These are phyloP conservation scores for Pisolithus microcarpus DNA, from an alignment of 768 basidiomycete species.

Conservation along the genomic window DNA sequence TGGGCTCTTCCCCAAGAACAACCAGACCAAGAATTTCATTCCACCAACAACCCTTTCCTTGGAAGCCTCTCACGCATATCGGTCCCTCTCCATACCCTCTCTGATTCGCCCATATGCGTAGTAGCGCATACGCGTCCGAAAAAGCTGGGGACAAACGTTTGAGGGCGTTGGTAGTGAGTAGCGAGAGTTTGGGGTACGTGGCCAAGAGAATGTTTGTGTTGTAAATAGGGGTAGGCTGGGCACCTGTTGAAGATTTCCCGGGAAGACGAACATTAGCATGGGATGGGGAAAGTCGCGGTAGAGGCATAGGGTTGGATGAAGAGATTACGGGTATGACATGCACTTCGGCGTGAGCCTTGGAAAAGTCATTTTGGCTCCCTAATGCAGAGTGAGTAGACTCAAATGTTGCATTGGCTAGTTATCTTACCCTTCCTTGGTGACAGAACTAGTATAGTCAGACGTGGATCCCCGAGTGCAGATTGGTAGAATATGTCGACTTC, in stretches of 20 bases:
- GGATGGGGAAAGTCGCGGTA: slow-evolving; percentile 64
- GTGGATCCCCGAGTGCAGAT: slow-evolving; percentile 52
- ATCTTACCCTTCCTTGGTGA: slow-evolving; percentile 45
- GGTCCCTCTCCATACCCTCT: slow-evolving; percentile 65
- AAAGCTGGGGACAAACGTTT: slow-evolving; percentile 51
- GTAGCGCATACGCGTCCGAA: slow-evolving; percentile 64
- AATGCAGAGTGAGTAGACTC: slow-evolving; percentile 10
- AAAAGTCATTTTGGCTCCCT: slow-evolving; percentile 58
- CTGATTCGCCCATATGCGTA: slow-evolving; percentile 87
- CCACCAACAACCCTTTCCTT: slow-evolving; percentile 65
- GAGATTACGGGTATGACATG: slow-evolving; percentile 68
- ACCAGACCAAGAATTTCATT: slow-evolving; percentile 50
- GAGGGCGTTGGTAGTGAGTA: slow-evolving; percentile 42
- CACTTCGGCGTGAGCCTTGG: slow-evolving; percentile 63
- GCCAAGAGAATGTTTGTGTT: slow-evolving; percentile 61
- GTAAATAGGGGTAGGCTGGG: slow-evolving; percentile 66
- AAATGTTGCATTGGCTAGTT: slow-evolving; percentile 15
- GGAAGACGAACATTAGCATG: slow-evolving; percentile 58
- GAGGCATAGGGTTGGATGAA: slow-evolving; percentile 51
- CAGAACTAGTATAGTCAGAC: slow-evolving; percentile 60
- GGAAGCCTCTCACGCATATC: slow-evolving; percentile 63
- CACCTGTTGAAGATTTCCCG: slow-evolving; percentile 19
- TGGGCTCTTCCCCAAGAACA: slow-evolving; percentile 59
- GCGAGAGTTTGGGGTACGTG: slow-evolving; percentile 30
- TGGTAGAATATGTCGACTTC: slow-evolving; percentile 56